Conservation (phyloP, 169 alveolate genomes). For the Neospora caninum region DNA sequence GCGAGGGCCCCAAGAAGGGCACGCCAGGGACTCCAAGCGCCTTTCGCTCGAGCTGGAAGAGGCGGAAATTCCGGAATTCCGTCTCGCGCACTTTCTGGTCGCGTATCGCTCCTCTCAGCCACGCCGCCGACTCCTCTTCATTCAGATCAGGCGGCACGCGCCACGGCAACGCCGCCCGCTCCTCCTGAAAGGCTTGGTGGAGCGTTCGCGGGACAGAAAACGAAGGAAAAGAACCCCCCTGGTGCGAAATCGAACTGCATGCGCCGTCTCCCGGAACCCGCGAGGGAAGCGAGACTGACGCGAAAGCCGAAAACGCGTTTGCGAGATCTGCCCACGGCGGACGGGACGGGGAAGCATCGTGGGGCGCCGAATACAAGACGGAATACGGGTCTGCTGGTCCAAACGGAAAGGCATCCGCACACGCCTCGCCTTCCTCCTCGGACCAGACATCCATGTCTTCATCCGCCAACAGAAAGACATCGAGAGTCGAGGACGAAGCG, state of each 20-base stretch:
- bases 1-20: too few species aligned
- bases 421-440: background rate
- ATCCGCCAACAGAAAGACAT: background rate
- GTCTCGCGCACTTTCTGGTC: background rate
- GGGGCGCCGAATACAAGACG: background rate
- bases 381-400: constrained; percentile 8
- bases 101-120: background rate
- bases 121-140: background rate
- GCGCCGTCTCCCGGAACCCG: background rate
- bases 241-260: too few species aligned
- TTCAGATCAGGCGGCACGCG: background rate
- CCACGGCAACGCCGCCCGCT: background rate
- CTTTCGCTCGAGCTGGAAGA: background rate
- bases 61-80: background rate
- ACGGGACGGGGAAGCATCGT: background rate
- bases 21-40: background rate
- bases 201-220: background rate
- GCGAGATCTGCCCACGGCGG: background rate
- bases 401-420: background rate
- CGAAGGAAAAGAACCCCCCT: background rate
- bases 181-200: background rate
- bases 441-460: background rate
- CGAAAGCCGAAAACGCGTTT: background rate
- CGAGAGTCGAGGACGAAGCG: too few species aligned
- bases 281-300: too few species aligned